Conservation (phyloP, 352 stramenopile species). For the Globisporangium okanoganense region DNA sequence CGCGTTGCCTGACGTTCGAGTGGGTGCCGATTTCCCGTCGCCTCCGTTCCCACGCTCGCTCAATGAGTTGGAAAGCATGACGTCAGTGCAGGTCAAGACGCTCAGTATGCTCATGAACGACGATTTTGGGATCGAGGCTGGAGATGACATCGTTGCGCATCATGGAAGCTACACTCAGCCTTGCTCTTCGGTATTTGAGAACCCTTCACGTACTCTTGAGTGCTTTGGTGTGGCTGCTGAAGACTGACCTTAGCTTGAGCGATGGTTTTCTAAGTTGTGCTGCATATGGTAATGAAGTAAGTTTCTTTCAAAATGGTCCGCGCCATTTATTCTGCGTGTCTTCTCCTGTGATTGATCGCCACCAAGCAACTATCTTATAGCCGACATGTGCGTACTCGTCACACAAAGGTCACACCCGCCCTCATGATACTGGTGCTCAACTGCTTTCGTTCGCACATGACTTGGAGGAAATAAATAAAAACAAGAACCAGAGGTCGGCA, state of each 20-base stretch:
- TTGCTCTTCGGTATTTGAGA: slow-evolving; percentile 9
- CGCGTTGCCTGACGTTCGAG: not conserved
- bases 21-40: not conserved
- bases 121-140: not conserved
- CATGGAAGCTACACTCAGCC: not conserved
- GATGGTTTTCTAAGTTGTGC: too few species aligned
- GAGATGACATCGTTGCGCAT: not conserved
- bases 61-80: not conserved
- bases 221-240: not conserved
- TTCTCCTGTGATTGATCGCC: too few species aligned
- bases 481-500: too few species aligned
- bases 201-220: not conserved
- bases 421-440: too few species aligned
- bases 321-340: too few species aligned
- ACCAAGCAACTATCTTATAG: too few species aligned
- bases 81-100: not conserved
- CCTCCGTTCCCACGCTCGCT: not conserved
- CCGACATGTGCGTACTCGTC: too few species aligned
- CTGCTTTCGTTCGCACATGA: too few species aligned
- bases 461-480: too few species aligned
- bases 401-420: too few species aligned
- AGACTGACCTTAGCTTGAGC: not conserved
- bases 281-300: too few species aligned
- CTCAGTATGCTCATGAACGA: not conserved
- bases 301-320: too few species aligned